These are phyloP conservation scores for Alternaria ethzedia DNA, from an alignment of 2,329 filamentous ascomycete species.

Conservation along the genomic window DNA sequence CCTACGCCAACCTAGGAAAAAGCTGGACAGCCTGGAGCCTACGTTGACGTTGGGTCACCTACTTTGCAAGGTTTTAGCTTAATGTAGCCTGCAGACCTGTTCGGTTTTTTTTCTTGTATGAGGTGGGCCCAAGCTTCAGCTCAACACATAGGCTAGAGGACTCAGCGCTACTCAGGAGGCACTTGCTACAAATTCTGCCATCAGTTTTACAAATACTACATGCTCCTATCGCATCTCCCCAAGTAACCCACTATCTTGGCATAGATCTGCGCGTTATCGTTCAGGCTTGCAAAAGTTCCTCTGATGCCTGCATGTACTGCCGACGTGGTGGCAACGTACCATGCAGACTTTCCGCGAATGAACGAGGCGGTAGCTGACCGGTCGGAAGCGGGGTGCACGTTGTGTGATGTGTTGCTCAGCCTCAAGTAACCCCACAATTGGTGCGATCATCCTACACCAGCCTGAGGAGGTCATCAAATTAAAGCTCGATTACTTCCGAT, in stretches of 20 bases:
- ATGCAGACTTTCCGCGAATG: not conserved
- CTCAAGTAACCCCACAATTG: not conserved
- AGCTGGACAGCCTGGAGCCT: not conserved
- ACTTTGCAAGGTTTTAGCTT: not conserved
- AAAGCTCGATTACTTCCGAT: not conserved
- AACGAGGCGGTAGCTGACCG: not conserved
- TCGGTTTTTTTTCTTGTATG: too few species aligned
- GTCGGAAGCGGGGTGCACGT: not conserved
- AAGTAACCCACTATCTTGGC: not conserved
- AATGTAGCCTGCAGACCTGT: too few species aligned
- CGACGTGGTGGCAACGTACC: not conserved
- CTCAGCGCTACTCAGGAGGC: not conserved
- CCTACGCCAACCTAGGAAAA: conserved; percentile 2
- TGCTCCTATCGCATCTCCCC: not conserved
- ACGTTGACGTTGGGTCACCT: not conserved
- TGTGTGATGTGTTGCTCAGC: not conserved
- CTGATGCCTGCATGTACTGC: not conserved
- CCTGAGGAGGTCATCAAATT: not conserved
- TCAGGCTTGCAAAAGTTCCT: not conserved
- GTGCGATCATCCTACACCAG: not conserved
- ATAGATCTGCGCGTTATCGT: not conserved
- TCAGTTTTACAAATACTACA: not conserved
- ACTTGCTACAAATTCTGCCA: not conserved
- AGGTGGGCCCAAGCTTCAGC: conserved; percentile 6
- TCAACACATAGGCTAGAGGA: conserved; percentile 11